phyloP scores from a whole-genome alignment of 306 rosid species.

The Castanea crenata region DNA sequence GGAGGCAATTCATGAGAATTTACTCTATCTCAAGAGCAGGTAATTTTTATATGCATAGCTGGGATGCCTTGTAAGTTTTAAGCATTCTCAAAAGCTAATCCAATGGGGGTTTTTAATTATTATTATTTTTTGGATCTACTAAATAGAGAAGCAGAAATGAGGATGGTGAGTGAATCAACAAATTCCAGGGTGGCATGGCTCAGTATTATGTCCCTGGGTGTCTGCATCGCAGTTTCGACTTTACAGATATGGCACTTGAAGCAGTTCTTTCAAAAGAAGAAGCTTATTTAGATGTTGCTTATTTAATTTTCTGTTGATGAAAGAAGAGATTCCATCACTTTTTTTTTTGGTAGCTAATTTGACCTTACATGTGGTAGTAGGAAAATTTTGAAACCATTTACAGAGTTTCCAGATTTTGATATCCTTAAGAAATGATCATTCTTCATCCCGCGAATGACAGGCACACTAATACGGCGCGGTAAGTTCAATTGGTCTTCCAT shows the following conservation, averaged over 20 bases:
- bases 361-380: constrained; percentile 13
- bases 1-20: constrained; percentile 83
- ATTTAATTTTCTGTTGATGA: constrained; percentile 23
- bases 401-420: constrained; percentile 20
- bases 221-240: constrained; percentile 72
- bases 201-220: constrained; percentile 68
- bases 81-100: neutral
- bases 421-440: neutral
- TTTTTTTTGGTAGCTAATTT: constrained; percentile 10
- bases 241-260: constrained; percentile 82
- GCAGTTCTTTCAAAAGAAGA: constrained; percentile 91
- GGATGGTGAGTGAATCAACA: constrained; percentile 76
- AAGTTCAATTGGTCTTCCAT: too few species aligned
- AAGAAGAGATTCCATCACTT: neutral
- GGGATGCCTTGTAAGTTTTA: neutral
- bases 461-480: too few species aligned
- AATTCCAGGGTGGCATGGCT: constrained; percentile 78
- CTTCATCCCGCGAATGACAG: neutral
- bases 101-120: neutral
- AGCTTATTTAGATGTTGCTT: constrained; percentile 55
- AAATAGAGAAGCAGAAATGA: constrained; percentile 82
- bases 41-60: constrained; percentile 20
- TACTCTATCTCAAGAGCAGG: constrained; percentile 77
- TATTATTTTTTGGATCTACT: neutral
- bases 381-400: constrained; percentile 27